Percentiles rank a stretch among this genome's conserved stretches.
These are phyloP conservation scores for Nannizziopsis arthrosporioides DNA, from an alignment of 2,329 filamentous ascomycete species.

Conservation along the genomic window DNA sequence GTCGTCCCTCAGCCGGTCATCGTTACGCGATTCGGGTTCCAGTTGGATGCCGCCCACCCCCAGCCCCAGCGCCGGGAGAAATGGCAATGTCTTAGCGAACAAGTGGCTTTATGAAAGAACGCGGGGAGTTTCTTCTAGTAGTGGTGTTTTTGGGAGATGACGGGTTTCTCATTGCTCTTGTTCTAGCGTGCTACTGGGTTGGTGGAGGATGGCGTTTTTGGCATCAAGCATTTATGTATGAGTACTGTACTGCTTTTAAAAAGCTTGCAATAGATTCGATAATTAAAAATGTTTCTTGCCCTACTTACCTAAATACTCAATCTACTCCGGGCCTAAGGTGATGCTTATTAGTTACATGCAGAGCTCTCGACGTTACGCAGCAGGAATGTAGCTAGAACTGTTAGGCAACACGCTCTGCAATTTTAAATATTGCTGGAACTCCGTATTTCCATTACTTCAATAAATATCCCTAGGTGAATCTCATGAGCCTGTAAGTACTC, in stretches of 20 bases:
- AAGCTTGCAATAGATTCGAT: no score
- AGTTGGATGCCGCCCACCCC: constrained; percentile 56
- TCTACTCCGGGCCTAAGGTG: no score
- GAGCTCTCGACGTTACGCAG: no score
- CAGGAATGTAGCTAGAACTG: no score
- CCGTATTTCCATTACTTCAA: no score
- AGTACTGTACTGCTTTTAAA: neutral
- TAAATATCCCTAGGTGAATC: no score
- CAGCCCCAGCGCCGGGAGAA: constrained; percentile 54
- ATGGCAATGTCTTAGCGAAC: constrained; percentile 69
- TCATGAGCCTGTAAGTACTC: no score
- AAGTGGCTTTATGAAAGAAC: constrained; percentile 92
- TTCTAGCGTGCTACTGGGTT: neutral
- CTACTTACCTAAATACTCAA: no score
- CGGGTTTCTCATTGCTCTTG: neutral
- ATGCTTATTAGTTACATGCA: no score
- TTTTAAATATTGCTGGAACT: no score
- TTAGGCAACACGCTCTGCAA: no score
- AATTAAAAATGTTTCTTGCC: no score
- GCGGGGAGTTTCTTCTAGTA: constrained; percentile 29
- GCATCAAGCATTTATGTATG: neutral
- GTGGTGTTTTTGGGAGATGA: constrained; percentile 21
- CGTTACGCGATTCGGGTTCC: constrained; percentile 29
- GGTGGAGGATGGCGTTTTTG: constrained; percentile 3
- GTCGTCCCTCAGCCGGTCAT: constrained; percentile 42